Base-by-base conservation (phyloP, 805 yeast genomes). In the Pichia scutulata region DNA sequence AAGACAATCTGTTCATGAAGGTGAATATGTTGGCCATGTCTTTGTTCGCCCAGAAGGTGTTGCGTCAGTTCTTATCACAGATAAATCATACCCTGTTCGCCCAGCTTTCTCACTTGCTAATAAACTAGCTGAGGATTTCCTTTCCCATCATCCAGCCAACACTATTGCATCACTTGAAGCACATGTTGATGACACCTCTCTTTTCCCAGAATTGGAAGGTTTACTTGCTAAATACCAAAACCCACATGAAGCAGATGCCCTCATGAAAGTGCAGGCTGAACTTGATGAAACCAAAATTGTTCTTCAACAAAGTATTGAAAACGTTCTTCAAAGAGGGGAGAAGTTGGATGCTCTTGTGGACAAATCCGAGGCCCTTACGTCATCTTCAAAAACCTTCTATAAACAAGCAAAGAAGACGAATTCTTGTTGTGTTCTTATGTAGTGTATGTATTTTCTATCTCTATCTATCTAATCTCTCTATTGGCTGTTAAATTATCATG, bases 261-360 rank as follows among this genome's bases (percentile, higher is more conserved):
- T 93, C 55, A 84, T 93, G 95, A 86, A 85, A 67, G 99, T 93
- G 22, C 99, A 93, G 73, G 95, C 89, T 65, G 99, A 93, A 69
- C 78, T 93, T 61, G 99, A 93, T 68, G 99, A 93, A 65, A 93
- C 99, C 37, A 93, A 93, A 74, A 88, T 92, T 60, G 96, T 90
- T 40, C 75, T 93, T 62, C 98, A 93, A 70, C 90, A 92, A 71
- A 89, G 97, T 44, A 92, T 93, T 58, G 97, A 93, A 69, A 77
- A 85, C 54, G 97, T 93, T 9, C 76, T 93, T 65, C 95, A 89
- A 68, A 81, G 99, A 67, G 99, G 99, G 47, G 99, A 93, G 69
- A 89, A 89, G 63, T 78, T 93, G 61, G 99, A 93, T 65, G 77
- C 93, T 41, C 75, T 93, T 60, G 98, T 93, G 41, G 97, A 92